phyloP scores from a whole-genome alignment of 768 basidiomycete genomes.

The Psilocybe tampanensis region DNA sequence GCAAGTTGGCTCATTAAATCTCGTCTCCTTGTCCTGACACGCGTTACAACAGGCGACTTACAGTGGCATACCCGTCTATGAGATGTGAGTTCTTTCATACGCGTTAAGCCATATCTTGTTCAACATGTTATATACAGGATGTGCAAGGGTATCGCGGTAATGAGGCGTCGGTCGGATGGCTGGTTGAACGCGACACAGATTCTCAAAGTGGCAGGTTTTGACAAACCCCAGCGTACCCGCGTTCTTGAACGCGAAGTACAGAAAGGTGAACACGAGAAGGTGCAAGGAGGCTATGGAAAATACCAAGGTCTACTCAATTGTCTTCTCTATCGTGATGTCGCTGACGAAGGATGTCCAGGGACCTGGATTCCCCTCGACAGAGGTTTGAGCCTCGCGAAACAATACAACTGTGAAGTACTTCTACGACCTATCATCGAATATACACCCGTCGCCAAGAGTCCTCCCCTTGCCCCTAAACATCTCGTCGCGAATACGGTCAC shows the following conservation, averaged over 20 bases:
- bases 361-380: conserved; percentile 98
- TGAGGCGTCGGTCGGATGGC: conserved; percentile 93
- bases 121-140: conserved; percentile 66
- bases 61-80: conserved; percentile 91
- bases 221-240: conserved; percentile 97
- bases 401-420: conserved; percentile 88
- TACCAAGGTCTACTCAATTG: conserved; percentile 79
- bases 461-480: conserved; percentile 96
- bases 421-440: conserved; percentile 96
- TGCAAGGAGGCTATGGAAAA: conserved; percentile 99
- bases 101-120: conserved; percentile 27
- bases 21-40: conserved; percentile 24
- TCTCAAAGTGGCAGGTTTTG: conserved; percentile 98
- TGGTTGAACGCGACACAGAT: conserved; percentile 99
- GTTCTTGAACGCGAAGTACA: conserved; percentile 98
- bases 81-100: conserved; percentile 67
- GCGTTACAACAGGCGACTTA: conserved; percentile 71
- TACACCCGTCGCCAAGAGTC: conserved; percentile 84
- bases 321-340: conserved; percentile 13
- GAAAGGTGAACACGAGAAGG: conserved; percentile 98
- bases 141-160: conserved; percentile 95
- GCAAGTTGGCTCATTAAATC: conserved; percentile 35
- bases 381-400: conserved; percentile 81
- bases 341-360: conserved; percentile 50
- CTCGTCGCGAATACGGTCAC: conserved; percentile 71